Base-by-base conservation (phyloP, 2,329 filamentous ascomycete genomes). In the Penicillium crustosum region DNA sequence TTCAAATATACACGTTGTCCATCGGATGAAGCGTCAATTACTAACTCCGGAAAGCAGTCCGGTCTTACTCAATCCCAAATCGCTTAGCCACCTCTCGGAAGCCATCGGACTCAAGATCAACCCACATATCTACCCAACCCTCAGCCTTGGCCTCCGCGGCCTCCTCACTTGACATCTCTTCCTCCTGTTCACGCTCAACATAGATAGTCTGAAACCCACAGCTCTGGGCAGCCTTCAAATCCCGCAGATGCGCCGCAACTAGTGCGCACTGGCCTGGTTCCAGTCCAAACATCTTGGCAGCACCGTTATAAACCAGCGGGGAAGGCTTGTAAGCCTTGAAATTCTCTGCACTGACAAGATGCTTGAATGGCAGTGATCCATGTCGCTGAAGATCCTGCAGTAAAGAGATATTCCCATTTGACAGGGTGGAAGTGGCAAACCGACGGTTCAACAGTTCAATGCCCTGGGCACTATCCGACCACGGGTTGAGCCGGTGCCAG, bases 261-360 rank as follows among this genome's bases (percentile, higher is more conserved):
- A 94, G 86, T 21, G 85, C 88, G 57, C 90, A 88, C 68, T 92
- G 80, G 2, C 71, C 70, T 0, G 86, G 82, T 59, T 81, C 65
- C 42, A 86, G 60, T 0, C 82, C 83, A 52, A 93, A 73, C 62
- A 77, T 79, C 56, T 78, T 73, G 2, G 81, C 88, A 0, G 88
- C 89, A 4, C 90, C 89, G 1, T 83, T 79, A 68, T 94, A 94
- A 2, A 88, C 86, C 51, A 73, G 78, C 8, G 84, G 82, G 59
- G 84, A 81, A 1, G 90, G 90, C 78, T 94, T 94, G 73, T 93
- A 94, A 0, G 84, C 85, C 44, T 80, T 77, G 69, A 93, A 93
- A 61, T 87, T 82, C 73, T 89, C 89, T 0, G 86, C 84, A 9
- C 86, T 89, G 58, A 88, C 78, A 39, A 92, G 66, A 53, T 80